A percentile compares a stretch with the other conserved stretches of the same genome.
Evolutionary conservation across 169 alveolate genomes (phyloP).

Genomic region (Eimeria falciformis): DNA sequence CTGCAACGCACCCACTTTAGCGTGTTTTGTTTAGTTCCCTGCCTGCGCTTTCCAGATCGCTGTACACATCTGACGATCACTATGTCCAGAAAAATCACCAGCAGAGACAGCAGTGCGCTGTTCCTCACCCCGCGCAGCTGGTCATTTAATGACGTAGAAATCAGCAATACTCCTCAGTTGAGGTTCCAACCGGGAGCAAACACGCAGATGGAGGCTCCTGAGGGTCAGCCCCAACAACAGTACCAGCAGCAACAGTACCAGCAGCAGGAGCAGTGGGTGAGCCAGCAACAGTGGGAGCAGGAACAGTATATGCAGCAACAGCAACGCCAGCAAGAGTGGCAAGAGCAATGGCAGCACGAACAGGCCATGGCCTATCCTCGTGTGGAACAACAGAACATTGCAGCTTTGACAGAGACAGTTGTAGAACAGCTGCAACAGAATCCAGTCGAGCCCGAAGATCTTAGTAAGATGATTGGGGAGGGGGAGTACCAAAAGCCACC

Average conservation of each 20-base stretch:
- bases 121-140: slow-evolving; percentile 27
- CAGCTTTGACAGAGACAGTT: slow-evolving; percentile 1
- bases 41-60: too few species aligned
- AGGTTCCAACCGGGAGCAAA: background rate
- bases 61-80: too few species aligned
- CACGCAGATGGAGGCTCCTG: slow-evolving; percentile 43
- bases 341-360: background rate
- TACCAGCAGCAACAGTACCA: background rate
- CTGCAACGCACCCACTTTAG: too few species aligned
- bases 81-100: background rate
- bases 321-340: background rate
- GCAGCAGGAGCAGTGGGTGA: slow-evolving; percentile 49
- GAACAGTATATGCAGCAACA: slow-evolving; percentile 33
- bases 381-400: background rate
- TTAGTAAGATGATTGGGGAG: slow-evolving; percentile 44
- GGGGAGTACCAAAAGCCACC: slow-evolving; percentile 15
- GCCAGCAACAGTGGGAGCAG: slow-evolving; percentile 33
- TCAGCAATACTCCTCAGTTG: background rate
- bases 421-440: slow-evolving; percentile 41
- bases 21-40: too few species aligned
- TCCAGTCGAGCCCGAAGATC: background rate
- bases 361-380: background rate
- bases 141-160: background rate
- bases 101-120: slow-evolving; percentile 63
- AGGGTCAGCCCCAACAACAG: background rate